Percentiles rank a stretch among this genome's conserved stretches.
These are phyloP conservation scores for Azolla pinnata DNA, from an alignment of 75 land plant genomes.

Conservation along the genomic window DNA sequence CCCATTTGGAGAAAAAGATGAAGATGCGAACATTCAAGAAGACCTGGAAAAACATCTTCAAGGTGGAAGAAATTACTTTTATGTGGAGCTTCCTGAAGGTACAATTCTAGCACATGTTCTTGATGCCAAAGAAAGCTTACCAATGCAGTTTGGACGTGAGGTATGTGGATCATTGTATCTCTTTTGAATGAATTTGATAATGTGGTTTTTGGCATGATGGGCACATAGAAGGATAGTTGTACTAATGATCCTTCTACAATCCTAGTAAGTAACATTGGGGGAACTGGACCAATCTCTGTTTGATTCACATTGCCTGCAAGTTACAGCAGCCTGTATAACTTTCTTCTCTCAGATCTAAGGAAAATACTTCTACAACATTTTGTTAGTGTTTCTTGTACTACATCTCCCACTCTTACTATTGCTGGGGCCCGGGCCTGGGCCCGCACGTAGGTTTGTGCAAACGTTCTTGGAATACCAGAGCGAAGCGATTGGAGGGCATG, in stretches of 20 bases:
- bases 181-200: neutral
- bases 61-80: constrained; percentile 43
- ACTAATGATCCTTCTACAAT: neutral
- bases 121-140: constrained; percentile 65
- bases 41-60: constrained; percentile 35
- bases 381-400: too few species aligned
- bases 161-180: constrained; percentile 19
- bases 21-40: constrained; percentile 29
- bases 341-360: too few species aligned
- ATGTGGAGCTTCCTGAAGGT: constrained; percentile 82
- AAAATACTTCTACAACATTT: too few species aligned
- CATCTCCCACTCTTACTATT: too few species aligned
- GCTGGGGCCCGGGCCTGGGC: too few species aligned
- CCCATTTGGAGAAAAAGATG: constrained; percentile 22
- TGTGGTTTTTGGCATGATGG: constrained; percentile 1
- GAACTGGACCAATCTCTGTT: neutral
- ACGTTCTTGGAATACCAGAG: constrained; percentile 58
- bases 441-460: constrained; percentile 85
- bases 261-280: neutral
- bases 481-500: constrained; percentile 93
- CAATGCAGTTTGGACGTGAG: constrained; percentile 97
- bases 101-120: constrained; percentile 55
- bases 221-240: too few species aligned
- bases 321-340: too few species aligned
- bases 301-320: too few species aligned